Evolutionary conservation across 345 rosid species (phyloP).

Genomic region (Eucalyptus lansdowneana): DNA sequence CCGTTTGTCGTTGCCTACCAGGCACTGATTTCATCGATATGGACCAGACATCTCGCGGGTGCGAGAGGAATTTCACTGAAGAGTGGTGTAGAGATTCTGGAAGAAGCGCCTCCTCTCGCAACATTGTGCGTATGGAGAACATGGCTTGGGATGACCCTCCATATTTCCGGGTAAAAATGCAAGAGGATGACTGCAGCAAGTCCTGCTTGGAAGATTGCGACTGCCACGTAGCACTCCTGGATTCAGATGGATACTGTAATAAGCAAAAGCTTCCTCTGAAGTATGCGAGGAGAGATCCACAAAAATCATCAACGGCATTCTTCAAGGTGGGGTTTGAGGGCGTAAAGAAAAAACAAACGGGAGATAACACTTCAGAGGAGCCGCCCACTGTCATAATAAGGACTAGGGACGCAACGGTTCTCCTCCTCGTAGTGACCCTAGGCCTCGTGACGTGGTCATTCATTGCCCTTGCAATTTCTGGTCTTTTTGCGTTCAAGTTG

Average conservation of each 20-base stretch:
- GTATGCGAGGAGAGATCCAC: background rate
- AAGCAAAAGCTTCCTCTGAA: background rate
- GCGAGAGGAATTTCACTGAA: background rate
- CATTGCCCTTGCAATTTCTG: background rate
- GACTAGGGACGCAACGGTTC: background rate
- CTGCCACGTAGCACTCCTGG: background rate
- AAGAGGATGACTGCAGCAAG: background rate
- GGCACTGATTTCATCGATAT: background rate
- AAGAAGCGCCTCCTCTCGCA: background rate
- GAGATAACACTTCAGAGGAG: accelerated
- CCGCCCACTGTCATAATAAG: background rate
- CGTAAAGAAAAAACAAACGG: background rate
- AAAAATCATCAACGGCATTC: background rate
- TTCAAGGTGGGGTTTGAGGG: background rate
- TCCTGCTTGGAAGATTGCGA: background rate
- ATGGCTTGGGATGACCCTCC: background rate
- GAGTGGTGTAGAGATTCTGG: background rate
- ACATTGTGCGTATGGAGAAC: background rate
- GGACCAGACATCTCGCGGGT: background rate
- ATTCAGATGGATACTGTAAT: accelerated
- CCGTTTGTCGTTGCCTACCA: background rate
- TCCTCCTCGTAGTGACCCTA: background rate
- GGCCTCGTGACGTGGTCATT: background rate
- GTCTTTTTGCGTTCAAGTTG: background rate
- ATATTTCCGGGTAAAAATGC: background rate